A percentile compares a stretch with the other conserved stretches of the same genome.
Evolutionary conservation across 257 asterid genomes (phyloP).

Genomic region (Avicennia marina): DNA sequence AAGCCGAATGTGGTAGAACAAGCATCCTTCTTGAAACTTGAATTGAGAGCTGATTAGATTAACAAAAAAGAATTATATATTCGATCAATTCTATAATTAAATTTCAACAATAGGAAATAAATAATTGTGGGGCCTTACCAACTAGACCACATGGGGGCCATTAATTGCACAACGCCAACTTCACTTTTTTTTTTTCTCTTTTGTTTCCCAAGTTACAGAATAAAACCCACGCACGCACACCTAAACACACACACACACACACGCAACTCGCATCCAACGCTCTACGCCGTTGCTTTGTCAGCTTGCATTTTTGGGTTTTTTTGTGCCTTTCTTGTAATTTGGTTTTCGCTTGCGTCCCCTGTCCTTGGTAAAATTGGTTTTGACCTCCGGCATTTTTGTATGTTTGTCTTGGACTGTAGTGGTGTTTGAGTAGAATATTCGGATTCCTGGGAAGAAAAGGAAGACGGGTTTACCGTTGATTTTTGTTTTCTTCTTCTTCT

Average conservation of each 20-base stretch:
- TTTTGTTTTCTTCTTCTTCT: background rate
- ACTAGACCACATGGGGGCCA: slow-evolving; percentile 26
- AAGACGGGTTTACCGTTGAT: slow-evolving; percentile 15
- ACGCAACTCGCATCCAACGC: slow-evolving; percentile 3
- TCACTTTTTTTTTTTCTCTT: no score
- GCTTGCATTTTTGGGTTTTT: slow-evolving; percentile 11
- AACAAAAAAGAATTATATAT: no score
- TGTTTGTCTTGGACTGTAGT: slow-evolving; percentile 25
- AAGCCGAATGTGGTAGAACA: no score
- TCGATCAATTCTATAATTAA: no score
- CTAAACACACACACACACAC: slow-evolving; percentile 18
- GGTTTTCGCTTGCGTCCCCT: slow-evolving; percentile 5
- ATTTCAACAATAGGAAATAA: background rate
- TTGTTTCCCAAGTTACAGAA: no score
- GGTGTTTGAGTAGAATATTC: slow-evolving; percentile 20
- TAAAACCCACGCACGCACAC: background rate
- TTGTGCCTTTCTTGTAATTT: slow-evolving; percentile 1
- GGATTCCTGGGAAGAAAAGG: slow-evolving; percentile 10
- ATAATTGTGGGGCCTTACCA: slow-evolving; percentile 19
- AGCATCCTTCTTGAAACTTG: no score
- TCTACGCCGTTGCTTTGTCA: slow-evolving; percentile 37
- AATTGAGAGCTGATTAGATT: no score
- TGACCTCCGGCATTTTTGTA: slow-evolving; percentile 35
- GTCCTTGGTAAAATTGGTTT: slow-evolving; percentile 15
- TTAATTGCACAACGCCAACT: slow-evolving; percentile 13